Evolutionary conservation across 1,284 basidiomycete species (phyloP), one percentile per base, ranked within the genome.

Genomic region (Cutaneotrichosporon arboriforme): DNA sequence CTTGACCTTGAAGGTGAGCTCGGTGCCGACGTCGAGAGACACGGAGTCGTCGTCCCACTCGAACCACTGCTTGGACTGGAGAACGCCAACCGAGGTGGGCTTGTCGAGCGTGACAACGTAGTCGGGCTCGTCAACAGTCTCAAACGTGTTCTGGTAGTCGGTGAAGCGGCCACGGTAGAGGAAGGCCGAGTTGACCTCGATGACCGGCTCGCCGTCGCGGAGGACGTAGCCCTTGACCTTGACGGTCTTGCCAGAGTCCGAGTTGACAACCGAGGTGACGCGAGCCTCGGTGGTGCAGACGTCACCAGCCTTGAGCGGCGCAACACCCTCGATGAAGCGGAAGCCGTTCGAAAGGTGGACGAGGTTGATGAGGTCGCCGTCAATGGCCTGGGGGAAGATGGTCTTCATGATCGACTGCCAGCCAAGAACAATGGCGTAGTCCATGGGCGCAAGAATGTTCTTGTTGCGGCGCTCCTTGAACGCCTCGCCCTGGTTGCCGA

Each of bases 361-460:
- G 23, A 97, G 85, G 75, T 91, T 92, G 65, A 98, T 81, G 26
- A 98, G 77, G 72, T 97, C 93, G 1, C 92, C 93, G 61, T 96
- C 87, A 65, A 97, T 89, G 9, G 83, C 76, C 18, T 81, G 70
- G n/a, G 93, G 93, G 84, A 96, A 97, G 74, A 97, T 92, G 2
- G 91, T 84, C 73, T 88, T 90, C 86, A 97, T 97, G 75, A 96
- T 96, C 9, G 91, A 88, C 84, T 91, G 85, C 93, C 94, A 97
- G 41, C 93, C 92, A 45, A 92, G 87, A 55, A 97, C 93, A 69
- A 98, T 98, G 51, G 92, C 91, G 69, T 96, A 97, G 78, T 98
- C 96, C 90, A 98, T 96, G 0, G 94, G 94, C 1, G 90, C 90
- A 66, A 86, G 83, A 34, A 90, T 82, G 31, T 77, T 79, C 43